Percentiles rank a stretch among this genome's conserved stretches.
Evolutionary conservation across 192 early-diverging fungal species (phyloP).

Genomic region (Podila minutissima): DNA sequence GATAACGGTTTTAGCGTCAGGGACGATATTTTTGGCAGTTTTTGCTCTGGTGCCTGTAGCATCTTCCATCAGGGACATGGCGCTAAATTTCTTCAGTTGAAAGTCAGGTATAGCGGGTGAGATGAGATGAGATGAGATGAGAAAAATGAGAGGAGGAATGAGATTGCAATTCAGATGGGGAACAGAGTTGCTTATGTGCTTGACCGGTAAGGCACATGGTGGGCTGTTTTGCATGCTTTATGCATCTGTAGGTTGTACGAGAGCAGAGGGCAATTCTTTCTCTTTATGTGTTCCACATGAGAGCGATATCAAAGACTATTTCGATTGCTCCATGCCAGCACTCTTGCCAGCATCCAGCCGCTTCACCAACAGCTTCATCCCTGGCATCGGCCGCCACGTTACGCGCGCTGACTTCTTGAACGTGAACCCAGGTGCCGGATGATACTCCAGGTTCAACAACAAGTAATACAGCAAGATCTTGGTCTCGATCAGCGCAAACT

Average conservation of each 20-base stretch:
- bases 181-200: too few species aligned
- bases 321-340: not conserved
- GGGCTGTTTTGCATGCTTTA: too few species aligned
- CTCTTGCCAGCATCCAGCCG: not conserved
- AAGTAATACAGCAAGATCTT: constrained; percentile 63
- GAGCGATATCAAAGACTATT: too few species aligned
- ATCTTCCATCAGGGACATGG: not conserved
- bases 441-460: constrained; percentile 51
- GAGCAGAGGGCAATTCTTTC: too few species aligned
- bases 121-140: not conserved
- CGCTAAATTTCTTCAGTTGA: not conserved
- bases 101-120: not conserved
- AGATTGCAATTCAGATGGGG: not conserved
- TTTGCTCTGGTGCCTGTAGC: not conserved
- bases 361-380: constrained; percentile 52
- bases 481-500: constrained; percentile 65
- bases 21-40: not conserved
- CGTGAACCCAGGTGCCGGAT: constrained; percentile 52
- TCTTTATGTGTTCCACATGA: too few species aligned
- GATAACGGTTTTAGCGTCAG: not conserved
- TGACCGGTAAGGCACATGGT: too few species aligned
- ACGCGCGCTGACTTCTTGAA: constrained; percentile 55
- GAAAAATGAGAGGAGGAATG: not conserved
- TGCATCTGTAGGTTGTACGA: too few species aligned
- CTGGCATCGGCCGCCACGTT: constrained; percentile 57